phyloP scores from a whole-genome alignment of 345 rosid species.

The Populus davidiana region DNA sequence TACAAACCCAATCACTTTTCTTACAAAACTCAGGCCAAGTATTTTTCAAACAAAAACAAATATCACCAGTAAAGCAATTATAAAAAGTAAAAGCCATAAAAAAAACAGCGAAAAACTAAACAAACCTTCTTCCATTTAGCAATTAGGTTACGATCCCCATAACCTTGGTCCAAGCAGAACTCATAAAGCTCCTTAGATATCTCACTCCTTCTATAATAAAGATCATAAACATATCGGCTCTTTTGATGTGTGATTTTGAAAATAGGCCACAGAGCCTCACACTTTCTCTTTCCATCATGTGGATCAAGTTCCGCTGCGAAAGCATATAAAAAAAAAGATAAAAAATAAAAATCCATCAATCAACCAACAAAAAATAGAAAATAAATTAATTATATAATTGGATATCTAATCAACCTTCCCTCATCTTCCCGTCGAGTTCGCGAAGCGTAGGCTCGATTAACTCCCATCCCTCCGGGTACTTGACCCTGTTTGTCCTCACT shows the following conservation, averaged over 20 bases:
- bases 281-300: constrained; percentile 77
- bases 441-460: constrained; percentile 79
- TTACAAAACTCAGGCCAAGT: no score
- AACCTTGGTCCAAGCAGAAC: constrained; percentile 73
- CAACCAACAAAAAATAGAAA: neutral
- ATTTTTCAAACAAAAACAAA: neutral
- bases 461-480: constrained; percentile 86
- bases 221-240: constrained; percentile 66
- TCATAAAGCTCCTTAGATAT: constrained; percentile 73
- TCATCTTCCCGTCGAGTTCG: constrained; percentile 69
- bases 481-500: constrained; percentile 67
- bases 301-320: constrained; percentile 69
- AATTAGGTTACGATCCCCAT: constrained; percentile 62
- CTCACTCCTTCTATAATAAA: constrained; percentile 55
- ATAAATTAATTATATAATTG: neutral
- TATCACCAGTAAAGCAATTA: neutral
- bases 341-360: no score
- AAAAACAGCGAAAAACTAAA: neutral
- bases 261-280: constrained; percentile 73
- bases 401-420: constrained; percentile 53
- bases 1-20: no score
- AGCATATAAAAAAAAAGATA: neutral
- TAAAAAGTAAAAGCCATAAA: neutral
- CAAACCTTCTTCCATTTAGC: constrained; percentile 73
- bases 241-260: constrained; percentile 73